Base-by-base conservation (phyloP, 2,329 filamentous ascomycete genomes). In the Exophiala sideris region DNA sequence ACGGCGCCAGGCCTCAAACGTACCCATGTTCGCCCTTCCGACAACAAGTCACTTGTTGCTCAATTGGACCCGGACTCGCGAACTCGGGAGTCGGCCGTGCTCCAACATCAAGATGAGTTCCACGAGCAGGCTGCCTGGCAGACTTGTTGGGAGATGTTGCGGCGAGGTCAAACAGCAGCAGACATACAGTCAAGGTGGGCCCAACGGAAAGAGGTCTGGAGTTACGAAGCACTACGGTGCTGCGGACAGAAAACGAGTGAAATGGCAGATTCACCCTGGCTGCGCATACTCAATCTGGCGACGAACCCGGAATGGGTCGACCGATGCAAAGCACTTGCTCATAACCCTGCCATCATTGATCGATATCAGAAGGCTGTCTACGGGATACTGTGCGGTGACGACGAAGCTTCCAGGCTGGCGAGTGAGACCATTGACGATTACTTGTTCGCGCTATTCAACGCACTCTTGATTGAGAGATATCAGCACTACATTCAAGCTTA, bases 111-210 rank as follows among this genome's bases (percentile, higher is more conserved):
- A 64, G 94, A 99, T 67, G 85, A 90, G 61, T 91, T 86, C 65
- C 94, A 92, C 59, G 94, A 99, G 73, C 83, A 87, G 49, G 88
- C 91, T 2, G 88, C 95, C 44, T 97, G 94, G 91, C 80, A 91
- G 57, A 87, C 89, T n/a, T 94, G 89, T 71, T 97, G 91, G 76
- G 90, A 96, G 69, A 88, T 96, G 77, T 77, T 99, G 48, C 85
- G 92, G 45, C 84, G 91, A 42, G 94, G 94, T n/a, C 85, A 84
- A 61, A 83, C 79, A 57, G 83, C 88, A 73, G 73, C 80, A 7
- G 82, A 87, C 35, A 88, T 97, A 59, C 82, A 84, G 50, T 87
- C 91, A 45, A 96, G 91, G 89, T 95, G 91, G 65, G 77, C 86
- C 44, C 88, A 92, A 64, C 82, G 88, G 55, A 89, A 89, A 8